Conservation (phyloP, 352 stramenopile genomes). For the Pythium myriotylum region DNA sequence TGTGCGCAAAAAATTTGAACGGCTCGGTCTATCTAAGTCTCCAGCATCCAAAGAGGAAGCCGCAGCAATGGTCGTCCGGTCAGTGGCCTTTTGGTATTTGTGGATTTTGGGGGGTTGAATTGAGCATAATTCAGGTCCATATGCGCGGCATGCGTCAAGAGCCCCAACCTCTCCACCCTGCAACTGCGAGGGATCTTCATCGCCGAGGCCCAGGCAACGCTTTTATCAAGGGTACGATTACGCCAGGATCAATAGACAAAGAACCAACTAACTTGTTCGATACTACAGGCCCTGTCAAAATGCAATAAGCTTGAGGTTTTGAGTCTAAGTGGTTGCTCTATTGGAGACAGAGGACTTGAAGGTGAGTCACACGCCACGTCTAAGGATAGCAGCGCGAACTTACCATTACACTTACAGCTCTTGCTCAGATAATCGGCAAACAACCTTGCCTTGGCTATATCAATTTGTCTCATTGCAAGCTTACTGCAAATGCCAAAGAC, state of each 20-base stretch:
- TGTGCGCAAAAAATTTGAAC: conserved; percentile 63
- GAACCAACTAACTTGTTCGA: neutral
- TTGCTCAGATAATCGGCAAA: conserved; percentile 37
- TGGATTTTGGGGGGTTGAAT: no score
- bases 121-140: conserved; percentile 6
- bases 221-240: conserved; percentile 20
- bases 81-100: neutral
- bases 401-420: neutral
- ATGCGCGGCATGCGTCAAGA: conserved; percentile 11
- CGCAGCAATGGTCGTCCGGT: conserved; percentile 40
- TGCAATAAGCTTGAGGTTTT: conserved; percentile 24
- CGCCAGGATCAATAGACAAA: neutral
- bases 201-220: neutral
- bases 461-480: conserved; percentile 41
- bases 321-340: neutral
- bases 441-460: conserved; percentile 42
- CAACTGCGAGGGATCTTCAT: conserved; percentile 24
- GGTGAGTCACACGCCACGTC: conserved; percentile 18
- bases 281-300: conserved; percentile 10
- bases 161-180: conserved; percentile 11
- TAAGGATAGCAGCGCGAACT: neutral
- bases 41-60: conserved; percentile 44
- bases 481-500: conserved; percentile 54
- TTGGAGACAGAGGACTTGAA: conserved; percentile 26
- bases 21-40: conserved; percentile 49